Percentiles rank a stretch among this genome's conserved stretches.
phyloP scores from a whole-genome alignment of 345 rosid species.

The Xanthoceras sorbifolium region DNA sequence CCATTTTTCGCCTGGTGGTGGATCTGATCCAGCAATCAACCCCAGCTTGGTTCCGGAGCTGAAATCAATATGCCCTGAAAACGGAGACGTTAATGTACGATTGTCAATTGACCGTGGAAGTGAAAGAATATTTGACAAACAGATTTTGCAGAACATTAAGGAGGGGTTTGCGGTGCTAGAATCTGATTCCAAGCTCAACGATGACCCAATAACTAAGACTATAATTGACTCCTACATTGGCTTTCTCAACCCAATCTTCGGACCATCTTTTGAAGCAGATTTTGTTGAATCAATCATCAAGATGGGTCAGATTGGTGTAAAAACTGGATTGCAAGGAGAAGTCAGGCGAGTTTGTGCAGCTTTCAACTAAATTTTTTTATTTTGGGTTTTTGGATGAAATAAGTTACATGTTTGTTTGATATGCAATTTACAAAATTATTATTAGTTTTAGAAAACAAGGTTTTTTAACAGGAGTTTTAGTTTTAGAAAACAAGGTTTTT shows the following conservation, averaged over 20 bases:
- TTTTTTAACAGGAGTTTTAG: no score
- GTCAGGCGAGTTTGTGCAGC: constrained; percentile 65
- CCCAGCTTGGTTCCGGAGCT: constrained; percentile 47
- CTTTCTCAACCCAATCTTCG: constrained; percentile 29
- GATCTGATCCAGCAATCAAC: constrained; percentile 63
- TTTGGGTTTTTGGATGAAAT: no score
- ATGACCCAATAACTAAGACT: constrained; percentile 45
- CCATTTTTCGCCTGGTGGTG: constrained; percentile 44
- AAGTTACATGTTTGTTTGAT: no score
- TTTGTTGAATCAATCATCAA: constrained; percentile 63
- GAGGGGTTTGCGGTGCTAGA: constrained; percentile 72
- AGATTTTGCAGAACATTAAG: constrained; percentile 56
- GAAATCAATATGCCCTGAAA: constrained; percentile 47
- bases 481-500: no score
- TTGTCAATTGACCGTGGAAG: constrained; percentile 58
- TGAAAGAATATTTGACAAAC: constrained; percentile 52
- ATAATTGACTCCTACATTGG: constrained; percentile 58
- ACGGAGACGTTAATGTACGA: constrained; percentile 61
- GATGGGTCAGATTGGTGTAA: constrained; percentile 70
- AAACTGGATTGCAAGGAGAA: constrained; percentile 62
- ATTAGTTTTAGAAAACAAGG: no score
- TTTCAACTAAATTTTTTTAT: constrained; percentile 38
- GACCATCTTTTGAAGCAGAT: constrained; percentile 52
- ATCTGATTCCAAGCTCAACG: constrained; percentile 71
- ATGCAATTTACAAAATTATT: no score